These are phyloP conservation scores for Choiromyces venosus DNA, from an alignment of 495 filamentous ascomycete species.

Conservation along the genomic window DNA sequence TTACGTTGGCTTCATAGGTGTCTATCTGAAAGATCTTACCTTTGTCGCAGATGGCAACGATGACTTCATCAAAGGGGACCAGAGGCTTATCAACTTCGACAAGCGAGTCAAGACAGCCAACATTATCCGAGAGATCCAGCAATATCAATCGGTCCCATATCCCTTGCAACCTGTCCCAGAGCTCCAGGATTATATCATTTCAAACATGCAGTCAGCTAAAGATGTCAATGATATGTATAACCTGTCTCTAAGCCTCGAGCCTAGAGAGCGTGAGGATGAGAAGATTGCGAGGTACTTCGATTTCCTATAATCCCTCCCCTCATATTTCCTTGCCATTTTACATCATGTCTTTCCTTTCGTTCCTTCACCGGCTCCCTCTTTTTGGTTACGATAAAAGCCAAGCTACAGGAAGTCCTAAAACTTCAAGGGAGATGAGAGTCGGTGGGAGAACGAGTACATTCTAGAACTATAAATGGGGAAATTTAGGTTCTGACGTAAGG, in stretches of 20 bases:
- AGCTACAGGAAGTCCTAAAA: slow-evolving; percentile 37
- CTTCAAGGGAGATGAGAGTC: slow-evolving; percentile 36
- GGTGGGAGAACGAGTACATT: slow-evolving; percentile 33
- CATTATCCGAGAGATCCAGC: slow-evolving; percentile 95
- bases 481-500: slow-evolving; percentile 41
- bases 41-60: slow-evolving; percentile 99
- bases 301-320: slow-evolving; percentile 28
- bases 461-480: slow-evolving; percentile 45
- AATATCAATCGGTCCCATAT: slow-evolving; percentile 95
- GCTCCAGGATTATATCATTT: slow-evolving; percentile 93
- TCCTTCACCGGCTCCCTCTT: slow-evolving; percentile 31
- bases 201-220: slow-evolving; percentile 84
- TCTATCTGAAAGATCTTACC: slow-evolving; percentile 94
- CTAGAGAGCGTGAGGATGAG: slow-evolving; percentile 92
- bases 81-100: slow-evolving; percentile 87
- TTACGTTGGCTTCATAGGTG: slow-evolving; percentile 54
- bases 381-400: slow-evolving; percentile 36
- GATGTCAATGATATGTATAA: slow-evolving; percentile 99
- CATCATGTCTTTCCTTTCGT: slow-evolving; percentile 29
- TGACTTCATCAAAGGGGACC: slow-evolving; percentile 86
- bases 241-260: slow-evolving; percentile 84
- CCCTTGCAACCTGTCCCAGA: slow-evolving; percentile 80
- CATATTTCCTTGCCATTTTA: slow-evolving; percentile 28
- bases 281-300: slow-evolving; percentile 71
- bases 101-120: slow-evolving; percentile 97